Evolutionary conservation across 495 filamentous ascomycete species (phyloP).

Genomic region (Aspergillus funiculosus): DNA sequence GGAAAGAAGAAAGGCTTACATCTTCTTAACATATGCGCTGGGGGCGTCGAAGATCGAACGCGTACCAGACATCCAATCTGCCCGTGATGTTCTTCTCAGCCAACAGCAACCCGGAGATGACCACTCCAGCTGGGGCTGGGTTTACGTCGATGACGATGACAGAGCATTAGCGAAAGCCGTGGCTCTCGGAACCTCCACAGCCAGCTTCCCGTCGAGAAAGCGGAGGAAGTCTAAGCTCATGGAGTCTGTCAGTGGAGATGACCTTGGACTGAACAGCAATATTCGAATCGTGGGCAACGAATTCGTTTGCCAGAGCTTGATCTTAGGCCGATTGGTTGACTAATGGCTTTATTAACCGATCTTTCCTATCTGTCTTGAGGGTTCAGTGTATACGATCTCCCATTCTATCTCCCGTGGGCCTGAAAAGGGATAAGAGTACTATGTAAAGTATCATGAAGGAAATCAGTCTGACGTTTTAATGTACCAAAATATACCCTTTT

Average conservation of each 20-base stretch:
- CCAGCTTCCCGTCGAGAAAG: slow-evolving; percentile 32
- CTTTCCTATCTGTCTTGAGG: too few relatives aligned
- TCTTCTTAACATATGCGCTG: slow-evolving; percentile 73
- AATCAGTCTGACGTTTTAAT: background rate
- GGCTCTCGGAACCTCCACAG: slow-evolving; percentile 26
- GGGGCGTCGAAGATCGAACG: slow-evolving; percentile 62
- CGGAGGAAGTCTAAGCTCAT: slow-evolving; percentile 50
- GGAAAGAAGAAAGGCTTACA: slow-evolving; percentile 49
- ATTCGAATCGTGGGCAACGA: slow-evolving; percentile 73
- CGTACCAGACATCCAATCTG: slow-evolving; percentile 58
- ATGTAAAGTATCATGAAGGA: background rate
- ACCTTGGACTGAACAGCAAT: slow-evolving; percentile 32
- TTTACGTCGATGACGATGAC: slow-evolving; percentile 68
- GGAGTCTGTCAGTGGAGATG: slow-evolving; percentile 30
- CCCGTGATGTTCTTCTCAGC: slow-evolving; percentile 48
- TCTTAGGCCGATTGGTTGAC: slow-evolving; percentile 72
- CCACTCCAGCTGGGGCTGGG: slow-evolving; percentile 58
- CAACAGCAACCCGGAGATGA: slow-evolving; percentile 35
- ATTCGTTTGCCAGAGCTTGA: slow-evolving; percentile 87
- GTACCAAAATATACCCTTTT: slow-evolving; percentile 14
- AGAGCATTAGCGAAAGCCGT: slow-evolving; percentile 42
- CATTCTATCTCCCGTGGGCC: too few relatives aligned
- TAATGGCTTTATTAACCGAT: slow-evolving; percentile 41
- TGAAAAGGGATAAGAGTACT: too few relatives aligned
- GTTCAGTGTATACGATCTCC: too few relatives aligned